Conservation (phyloP, 2,329 filamentous ascomycete species). For the Ophiognomonia clavigignenti-juglandacearum region DNA sequence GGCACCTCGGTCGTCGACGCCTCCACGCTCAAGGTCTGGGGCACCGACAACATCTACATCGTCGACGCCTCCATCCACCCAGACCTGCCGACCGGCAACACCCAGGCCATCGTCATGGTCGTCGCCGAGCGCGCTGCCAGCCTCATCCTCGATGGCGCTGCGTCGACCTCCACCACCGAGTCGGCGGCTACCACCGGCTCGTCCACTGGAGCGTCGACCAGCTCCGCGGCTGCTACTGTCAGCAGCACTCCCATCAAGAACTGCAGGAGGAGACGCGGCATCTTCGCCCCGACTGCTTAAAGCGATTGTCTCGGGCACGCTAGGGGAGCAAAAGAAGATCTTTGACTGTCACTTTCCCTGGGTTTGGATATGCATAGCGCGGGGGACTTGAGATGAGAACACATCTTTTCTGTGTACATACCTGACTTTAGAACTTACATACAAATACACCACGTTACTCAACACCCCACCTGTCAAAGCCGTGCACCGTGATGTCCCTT, state of each 20-base stretch:
- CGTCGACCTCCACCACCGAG: conserved; percentile 9
- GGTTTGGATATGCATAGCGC: conserved; percentile 13
- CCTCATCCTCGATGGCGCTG: conserved; percentile 14
- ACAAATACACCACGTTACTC: neutral
- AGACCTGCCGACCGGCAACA: conserved; percentile 59
- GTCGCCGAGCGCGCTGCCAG: conserved; percentile 33
- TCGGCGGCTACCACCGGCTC: neutral
- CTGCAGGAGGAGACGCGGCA: no score
- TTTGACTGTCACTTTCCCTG: neutral
- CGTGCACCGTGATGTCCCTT: neutral
- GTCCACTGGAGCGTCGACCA: neutral
- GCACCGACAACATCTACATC: conserved; percentile 58
- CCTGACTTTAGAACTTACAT: conserved; percentile 11
- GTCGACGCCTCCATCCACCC: conserved; percentile 61
- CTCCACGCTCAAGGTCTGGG: conserved; percentile 44
- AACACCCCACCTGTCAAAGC: neutral
- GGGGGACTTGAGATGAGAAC: conserved; percentile 3
- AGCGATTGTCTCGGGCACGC: no score
- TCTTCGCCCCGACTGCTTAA: no score
- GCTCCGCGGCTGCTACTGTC: neutral
- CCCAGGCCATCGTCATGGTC: conserved; percentile 37
- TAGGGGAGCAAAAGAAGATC: neutral
- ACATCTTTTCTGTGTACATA: conserved; percentile 13
- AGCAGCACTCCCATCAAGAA: neutral
- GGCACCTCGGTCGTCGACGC: conserved; percentile 27